phyloP scores from a whole-genome alignment of 371 early-diverging fungal species.

The Pancytospora epiphaga region DNA sequence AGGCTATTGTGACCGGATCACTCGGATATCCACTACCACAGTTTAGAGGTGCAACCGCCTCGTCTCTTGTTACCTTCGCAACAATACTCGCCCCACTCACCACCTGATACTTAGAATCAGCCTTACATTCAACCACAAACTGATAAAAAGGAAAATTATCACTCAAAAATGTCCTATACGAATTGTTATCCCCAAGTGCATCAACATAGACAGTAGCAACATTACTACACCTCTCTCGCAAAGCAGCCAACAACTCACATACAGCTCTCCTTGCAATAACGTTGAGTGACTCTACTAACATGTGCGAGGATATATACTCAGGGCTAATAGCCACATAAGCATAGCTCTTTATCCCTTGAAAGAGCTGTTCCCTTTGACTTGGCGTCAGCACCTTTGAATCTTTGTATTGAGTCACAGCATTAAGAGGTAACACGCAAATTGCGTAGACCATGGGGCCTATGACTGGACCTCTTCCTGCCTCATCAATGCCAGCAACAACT shows the following conservation, averaged over 20 bases:
- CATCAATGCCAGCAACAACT: constrained; percentile 77
- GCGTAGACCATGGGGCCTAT: constrained; percentile 65
- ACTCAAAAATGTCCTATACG: constrained; percentile 70
- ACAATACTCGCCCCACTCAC: constrained; percentile 95
- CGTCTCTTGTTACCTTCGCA: constrained; percentile 88
- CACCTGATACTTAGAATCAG: constrained; percentile 80
- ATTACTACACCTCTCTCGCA: constrained; percentile 24
- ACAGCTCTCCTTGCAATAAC: constrained; percentile 78
- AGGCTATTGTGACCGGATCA: constrained; percentile 80
- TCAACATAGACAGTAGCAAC: constrained; percentile 68
- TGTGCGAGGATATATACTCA: constrained; percentile 47
- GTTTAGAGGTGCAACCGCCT: constrained; percentile 23
- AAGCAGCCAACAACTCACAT: constrained; percentile 26
- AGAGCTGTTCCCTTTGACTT: constrained; percentile 63
- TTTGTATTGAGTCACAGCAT: constrained; percentile 19
- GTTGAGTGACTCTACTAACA: constrained; percentile 71
- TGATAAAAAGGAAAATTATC: constrained; percentile 65
- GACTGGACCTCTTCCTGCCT: constrained; percentile 96
- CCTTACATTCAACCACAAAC: constrained; percentile 78
- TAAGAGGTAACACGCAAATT: constrained; percentile 20
- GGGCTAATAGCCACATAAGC: constrained; percentile 44
- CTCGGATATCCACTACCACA: constrained; percentile 84
- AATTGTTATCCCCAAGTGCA: constrained; percentile 80
- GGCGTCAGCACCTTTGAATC: constrained; percentile 62
- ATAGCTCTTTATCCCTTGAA: constrained; percentile 65